Conservation (phyloP, 768 basidiomycete genomes). For the Auricularia auricula-judae region DNA sequence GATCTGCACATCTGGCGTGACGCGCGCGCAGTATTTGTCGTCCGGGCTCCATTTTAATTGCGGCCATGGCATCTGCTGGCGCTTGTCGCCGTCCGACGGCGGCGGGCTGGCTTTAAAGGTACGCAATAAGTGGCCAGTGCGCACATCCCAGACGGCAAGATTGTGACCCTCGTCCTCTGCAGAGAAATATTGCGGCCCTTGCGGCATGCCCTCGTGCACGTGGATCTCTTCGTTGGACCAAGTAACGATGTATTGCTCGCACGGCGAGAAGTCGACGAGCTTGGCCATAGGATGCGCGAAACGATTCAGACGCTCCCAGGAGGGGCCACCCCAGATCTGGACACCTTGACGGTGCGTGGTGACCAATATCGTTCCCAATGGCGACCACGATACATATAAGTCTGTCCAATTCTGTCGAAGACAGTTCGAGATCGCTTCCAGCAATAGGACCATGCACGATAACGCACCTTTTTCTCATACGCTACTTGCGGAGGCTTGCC, state of each 20-base stretch:
- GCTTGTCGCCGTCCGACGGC: constrained; percentile 51
- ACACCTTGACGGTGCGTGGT: constrained; percentile 94
- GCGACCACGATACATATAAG: constrained; percentile 94
- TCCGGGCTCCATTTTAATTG: constrained; percentile 95
- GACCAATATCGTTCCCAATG: constrained; percentile 86
- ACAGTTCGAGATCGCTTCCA: background rate
- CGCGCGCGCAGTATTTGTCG: constrained; percentile 86
- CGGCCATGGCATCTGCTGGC: constrained; percentile 75
- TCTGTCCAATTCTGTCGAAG: constrained; percentile 80
- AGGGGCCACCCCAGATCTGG: constrained; percentile 87
- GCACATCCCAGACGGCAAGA: constrained; percentile 97
- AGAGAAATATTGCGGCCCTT: constrained; percentile 79
- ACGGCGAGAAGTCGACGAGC: constrained; percentile 93
- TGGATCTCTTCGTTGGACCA: constrained; percentile 94
- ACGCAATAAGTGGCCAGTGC: constrained; percentile 81
- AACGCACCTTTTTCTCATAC: constrained; percentile 57
- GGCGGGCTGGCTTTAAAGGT: constrained; percentile 59
- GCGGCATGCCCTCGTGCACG: constrained; percentile 67
- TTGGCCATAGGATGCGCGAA: constrained; percentile 95
- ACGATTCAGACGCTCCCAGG: constrained; percentile 79
- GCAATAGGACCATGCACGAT: too few relatives aligned
- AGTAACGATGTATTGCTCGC: constrained; percentile 92
- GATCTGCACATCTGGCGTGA: constrained; percentile 86
- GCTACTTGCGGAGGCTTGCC: constrained; percentile 79
- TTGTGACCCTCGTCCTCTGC: constrained; percentile 95